Evolutionary conservation across 2,329 filamentous ascomycete species (phyloP), one percentile per base, ranked within the genome.

Genomic region (Xylaria sp.): DNA sequence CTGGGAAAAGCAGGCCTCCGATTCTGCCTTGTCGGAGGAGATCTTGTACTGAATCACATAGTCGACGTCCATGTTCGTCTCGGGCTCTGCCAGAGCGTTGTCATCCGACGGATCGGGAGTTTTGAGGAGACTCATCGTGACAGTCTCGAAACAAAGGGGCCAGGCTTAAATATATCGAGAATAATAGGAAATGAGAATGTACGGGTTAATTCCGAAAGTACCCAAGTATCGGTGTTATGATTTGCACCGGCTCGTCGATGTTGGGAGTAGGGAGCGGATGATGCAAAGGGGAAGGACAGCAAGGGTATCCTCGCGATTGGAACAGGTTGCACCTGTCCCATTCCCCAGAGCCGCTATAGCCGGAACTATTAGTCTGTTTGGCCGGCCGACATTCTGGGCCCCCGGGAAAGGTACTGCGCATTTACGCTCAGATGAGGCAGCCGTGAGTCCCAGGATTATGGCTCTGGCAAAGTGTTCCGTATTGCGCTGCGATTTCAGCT

Each of bases 11-110:
- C 87, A 83, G 13, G 85, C 83, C 71, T 88, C 84, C 13, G 92
- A 90, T 71, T 89, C 80, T 46, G 78, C 75, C 67, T 84, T 85
- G 67, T 85, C 82, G 50, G 84, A 79, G 30, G 86, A 82, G 70
- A 93, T 87, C 59, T 87, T 81, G 76, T 90, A 96, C 70, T 86
- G 84, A 63, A 97, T 83, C 59, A 96, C 91, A 80, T 91, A 97
- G 78, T 97, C 92, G 61, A 96, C 90, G 57, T 90, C 83, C 68
- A 58, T 70, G 35, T 72, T 72, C 10, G 68, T 69, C 59, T 68
- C 67, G 44, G 69, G 54, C 58, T 66, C 71, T 30, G 68, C 66
- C 11, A 62, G 64, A 58, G 68, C 57, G 34, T 48, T 61, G 65
- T 66, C 69, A 59, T 71, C 63, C 16, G 69, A 67, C 61, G 65